Evolutionary conservation across 768 basidiomycete species (phyloP), one percentile per base, ranked within the genome.

Genomic region (Lentinula edodes): DNA sequence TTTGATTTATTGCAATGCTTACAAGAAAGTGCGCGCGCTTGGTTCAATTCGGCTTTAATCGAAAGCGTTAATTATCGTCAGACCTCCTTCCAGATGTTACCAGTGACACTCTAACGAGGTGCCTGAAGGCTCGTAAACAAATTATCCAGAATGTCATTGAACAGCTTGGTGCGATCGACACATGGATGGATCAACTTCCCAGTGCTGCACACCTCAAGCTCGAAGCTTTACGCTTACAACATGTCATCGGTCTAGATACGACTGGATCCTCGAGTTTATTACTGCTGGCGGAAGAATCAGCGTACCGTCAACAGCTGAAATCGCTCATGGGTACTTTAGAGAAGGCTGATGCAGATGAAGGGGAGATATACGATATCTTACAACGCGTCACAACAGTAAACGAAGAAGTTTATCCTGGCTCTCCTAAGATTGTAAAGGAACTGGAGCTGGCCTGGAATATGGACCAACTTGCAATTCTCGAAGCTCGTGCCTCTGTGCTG

Each of bases 391-490:
- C 15, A 2, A 18, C n/a, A 12, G 58, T n/a, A 20, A 23, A 18
- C 38, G 4, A 32, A 5, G n/a, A 34, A 42, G 16, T 1, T 32
- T 7, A 43, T n/a, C 35, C 10, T 23, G 48, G 3, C n/a, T 23
- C 60, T 28, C 51, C 28, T 3, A 67, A 75, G 60, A 65, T 74
- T 35, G 59, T 51, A 28, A 16, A 36, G 0, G 70, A 73, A 20
- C 52, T 77, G 12, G 70, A 74, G 55, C 61, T 58, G 1, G 75
- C 74, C 13, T 76, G 74, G 70, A 51, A 58, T 1, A 53, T 65
- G 6, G 77, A 78, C 58, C 74, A 76, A 50, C 60, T 62, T 1
- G 51, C 58, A 2, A 53, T 71, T 20, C 65, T 77, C 5, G 62
- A 69, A 41, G 58, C 64, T 5, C 66, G 69, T 18, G 64, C 60